These are phyloP conservation scores for Juncus effusus DNA, from an alignment of 176 grass and related monocot species.

Conservation along the genomic window DNA sequence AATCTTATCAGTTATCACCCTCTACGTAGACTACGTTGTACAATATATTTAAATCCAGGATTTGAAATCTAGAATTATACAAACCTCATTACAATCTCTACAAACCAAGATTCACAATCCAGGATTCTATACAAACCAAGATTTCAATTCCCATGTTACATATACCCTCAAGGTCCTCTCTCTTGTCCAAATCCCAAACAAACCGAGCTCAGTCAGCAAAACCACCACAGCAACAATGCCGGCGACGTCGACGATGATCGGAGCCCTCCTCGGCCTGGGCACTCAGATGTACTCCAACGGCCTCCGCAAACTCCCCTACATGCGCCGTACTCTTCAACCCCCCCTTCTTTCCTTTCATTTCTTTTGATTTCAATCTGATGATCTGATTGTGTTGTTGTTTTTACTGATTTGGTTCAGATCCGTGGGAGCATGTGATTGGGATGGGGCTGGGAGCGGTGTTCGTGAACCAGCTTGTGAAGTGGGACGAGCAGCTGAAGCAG, in stretches of 20 bases:
- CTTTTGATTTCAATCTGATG: neutral
- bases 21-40: too few species aligned
- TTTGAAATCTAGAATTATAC: too few species aligned
- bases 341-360: neutral
- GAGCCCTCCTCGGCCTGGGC: slow-evolving; percentile 70
- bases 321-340: slow-evolving; percentile 48
- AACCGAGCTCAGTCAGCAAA: slow-evolving; percentile 20
- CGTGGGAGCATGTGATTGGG: slow-evolving; percentile 91
- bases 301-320: slow-evolving; percentile 95
- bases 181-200: neutral
- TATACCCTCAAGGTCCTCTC: neutral
- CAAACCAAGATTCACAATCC: too few species aligned
- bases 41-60: too few species aligned
- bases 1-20: too few species aligned
- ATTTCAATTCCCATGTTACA: too few species aligned
- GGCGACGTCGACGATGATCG: slow-evolving; percentile 75
- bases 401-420: slow-evolving; percentile 41
- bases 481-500: slow-evolving; percentile 77
- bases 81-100: too few species aligned
- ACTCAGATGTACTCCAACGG: slow-evolving; percentile 98
- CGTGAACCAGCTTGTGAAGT: slow-evolving; percentile 84
- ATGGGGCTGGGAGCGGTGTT: slow-evolving; percentile 78
- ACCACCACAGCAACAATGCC: slow-evolving; percentile 40
- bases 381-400: slow-evolving; percentile 21
- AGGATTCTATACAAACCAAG: too few species aligned